Conservation (phyloP, 2,329 filamentous ascomycete species). For the Monosporascus ibericus region DNA sequence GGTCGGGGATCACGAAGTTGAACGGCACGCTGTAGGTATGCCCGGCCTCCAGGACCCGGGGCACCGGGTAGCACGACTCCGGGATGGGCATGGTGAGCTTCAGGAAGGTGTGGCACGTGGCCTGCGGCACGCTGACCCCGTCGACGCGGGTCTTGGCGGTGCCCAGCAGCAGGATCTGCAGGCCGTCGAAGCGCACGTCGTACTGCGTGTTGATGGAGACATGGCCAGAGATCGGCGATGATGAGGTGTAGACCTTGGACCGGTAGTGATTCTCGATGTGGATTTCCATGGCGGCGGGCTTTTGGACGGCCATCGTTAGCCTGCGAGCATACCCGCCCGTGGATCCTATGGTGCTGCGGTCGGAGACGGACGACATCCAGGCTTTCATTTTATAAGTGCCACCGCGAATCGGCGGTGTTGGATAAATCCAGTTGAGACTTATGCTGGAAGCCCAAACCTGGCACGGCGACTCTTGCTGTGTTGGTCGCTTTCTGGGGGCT, state of each 20-base stretch:
- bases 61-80: conserved; percentile 39
- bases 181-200: conserved; percentile 42
- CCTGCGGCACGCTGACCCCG: conserved; percentile 41
- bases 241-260: conserved; percentile 50
- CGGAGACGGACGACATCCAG: conserved; percentile 9
- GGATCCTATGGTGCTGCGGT: conserved; percentile 6
- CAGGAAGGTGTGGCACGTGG: conserved; percentile 44
- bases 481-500: neutral
- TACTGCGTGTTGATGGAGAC: conserved; percentile 38
- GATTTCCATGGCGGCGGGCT: conserved; percentile 39
- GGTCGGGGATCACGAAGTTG: conserved; percentile 51
- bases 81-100: conserved; percentile 31
- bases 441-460: neutral
- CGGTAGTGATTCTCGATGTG: conserved; percentile 47
- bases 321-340: conserved; percentile 13
- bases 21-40: conserved; percentile 47
- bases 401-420: too few relatives aligned
- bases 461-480: neutral
- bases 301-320: conserved; percentile 13
- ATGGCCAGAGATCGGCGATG: conserved; percentile 43
- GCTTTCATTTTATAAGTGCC: neutral
- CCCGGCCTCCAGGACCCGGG: conserved; percentile 42
- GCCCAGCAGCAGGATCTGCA: conserved; percentile 50
- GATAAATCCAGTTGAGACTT: too few relatives aligned
- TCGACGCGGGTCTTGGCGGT: conserved; percentile 45